Percentiles rank a stretch among this genome's conserved stretches.
These are phyloP conservation scores for Kodamaea plutei DNA, from an alignment of 1,139 yeast species.

Conservation along the genomic window DNA sequence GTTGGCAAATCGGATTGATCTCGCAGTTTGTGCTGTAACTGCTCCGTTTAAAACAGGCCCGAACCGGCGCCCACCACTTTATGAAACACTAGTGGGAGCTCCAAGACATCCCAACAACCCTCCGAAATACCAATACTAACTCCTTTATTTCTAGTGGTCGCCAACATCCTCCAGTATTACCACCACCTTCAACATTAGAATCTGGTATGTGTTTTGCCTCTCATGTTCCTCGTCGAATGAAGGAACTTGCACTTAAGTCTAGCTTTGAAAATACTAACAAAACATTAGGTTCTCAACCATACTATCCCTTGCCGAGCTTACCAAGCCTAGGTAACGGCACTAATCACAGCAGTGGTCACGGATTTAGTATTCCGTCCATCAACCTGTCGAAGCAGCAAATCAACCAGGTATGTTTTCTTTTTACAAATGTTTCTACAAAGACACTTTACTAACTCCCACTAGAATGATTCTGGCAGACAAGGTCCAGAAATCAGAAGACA, in stretches of 20 bases:
- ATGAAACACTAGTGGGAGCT: no score
- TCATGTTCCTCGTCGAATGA: no score
- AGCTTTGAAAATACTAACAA: no score
- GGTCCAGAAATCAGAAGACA: constrained; percentile 24
- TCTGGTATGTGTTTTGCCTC: constrained; percentile 41
- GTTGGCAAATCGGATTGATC: no score
- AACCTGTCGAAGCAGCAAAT: constrained; percentile 30
- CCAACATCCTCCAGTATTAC: constrained; percentile 51
- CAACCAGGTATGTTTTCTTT: constrained; percentile 28
- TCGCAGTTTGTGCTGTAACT: no score
- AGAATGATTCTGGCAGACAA: constrained; percentile 21
- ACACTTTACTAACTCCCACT: no score
- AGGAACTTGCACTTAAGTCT: no score
- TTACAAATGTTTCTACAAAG: no score
- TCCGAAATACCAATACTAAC: constrained; percentile 2
- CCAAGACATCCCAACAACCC: background rate
- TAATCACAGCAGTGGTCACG: constrained; percentile 35
- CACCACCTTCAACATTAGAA: constrained; percentile 54
- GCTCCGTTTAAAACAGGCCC: no score
- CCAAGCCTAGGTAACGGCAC: constrained; percentile 47
- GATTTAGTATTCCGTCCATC: constrained; percentile 45
- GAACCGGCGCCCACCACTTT: no score
- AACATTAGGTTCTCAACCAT: constrained; percentile 46
- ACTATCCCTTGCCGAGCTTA: constrained; percentile 49
- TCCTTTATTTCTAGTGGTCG: no score